Evolutionary conservation across 306 rosid genomes (phyloP).

Genomic region (Cucumis melo): DNA sequence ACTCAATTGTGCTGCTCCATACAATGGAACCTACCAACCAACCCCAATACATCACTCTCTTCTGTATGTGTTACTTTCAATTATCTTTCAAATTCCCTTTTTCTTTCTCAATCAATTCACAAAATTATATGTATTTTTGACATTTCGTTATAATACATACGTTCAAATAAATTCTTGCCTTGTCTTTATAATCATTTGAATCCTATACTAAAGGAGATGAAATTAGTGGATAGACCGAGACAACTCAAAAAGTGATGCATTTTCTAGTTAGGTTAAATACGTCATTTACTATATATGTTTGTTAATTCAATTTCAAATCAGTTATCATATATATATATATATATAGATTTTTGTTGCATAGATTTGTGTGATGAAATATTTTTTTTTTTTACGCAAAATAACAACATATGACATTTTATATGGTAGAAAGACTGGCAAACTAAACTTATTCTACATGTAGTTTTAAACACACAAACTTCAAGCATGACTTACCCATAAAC

Average conservation of each 20-base stretch:
- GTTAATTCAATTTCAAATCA: no score
- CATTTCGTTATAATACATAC: background rate
- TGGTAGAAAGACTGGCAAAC: no score
- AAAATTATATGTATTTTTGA: background rate
- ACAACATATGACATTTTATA: no score
- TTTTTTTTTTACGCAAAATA: no score
- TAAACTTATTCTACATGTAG: no score
- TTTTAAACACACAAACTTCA: background rate
- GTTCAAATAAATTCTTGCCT: background rate
- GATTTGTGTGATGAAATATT: no score
- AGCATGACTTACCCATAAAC: background rate
- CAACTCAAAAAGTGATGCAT: no score
- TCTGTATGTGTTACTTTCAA: background rate
- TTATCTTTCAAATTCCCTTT: background rate
- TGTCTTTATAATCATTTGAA: background rate
- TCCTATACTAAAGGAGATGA: background rate
- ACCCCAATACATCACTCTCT: background rate
- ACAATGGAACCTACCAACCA: constrained; percentile 54
- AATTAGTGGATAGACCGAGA: no score
- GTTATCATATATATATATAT: no score
- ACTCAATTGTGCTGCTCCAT: constrained; percentile 50
- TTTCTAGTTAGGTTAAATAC: no score
- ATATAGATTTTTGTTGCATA: no score
- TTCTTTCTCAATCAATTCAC: background rate
- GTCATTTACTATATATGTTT: no score